These are phyloP conservation scores for Ascosphaera apis DNA, from an alignment of 2,329 filamentous ascomycete genomes.

Conservation along the genomic window DNA sequence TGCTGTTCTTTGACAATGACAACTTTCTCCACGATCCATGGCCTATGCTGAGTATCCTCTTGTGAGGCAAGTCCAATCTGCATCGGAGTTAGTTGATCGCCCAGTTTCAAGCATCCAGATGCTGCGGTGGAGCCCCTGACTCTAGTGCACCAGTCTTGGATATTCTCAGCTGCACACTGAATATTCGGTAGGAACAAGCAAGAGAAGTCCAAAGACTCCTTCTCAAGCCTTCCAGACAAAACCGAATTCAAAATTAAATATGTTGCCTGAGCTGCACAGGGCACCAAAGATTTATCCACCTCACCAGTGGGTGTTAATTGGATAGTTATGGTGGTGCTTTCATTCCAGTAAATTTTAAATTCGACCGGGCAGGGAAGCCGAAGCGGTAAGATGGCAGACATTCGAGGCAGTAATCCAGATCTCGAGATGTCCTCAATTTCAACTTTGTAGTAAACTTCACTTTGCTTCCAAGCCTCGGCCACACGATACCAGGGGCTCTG, in stretches of 20 bases:
- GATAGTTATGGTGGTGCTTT: constrained; percentile 7
- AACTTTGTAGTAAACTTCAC: constrained; percentile 6
- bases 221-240: constrained; percentile 6
- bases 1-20: constrained; percentile 5
- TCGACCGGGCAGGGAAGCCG: constrained; percentile 7
- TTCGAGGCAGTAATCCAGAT: constrained; percentile 3
- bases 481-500: constrained; percentile 18
- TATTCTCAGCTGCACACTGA: constrained; percentile 1
- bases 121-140: constrained; percentile 5
- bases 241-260: constrained; percentile 7
- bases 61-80: constrained; percentile 7
- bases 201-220: constrained; percentile 6
- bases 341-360: constrained; percentile 13
- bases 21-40: constrained; percentile 6
- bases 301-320: constrained; percentile 3
- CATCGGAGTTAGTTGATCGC: no score
- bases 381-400: constrained; percentile 9
- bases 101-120: no score
- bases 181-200: constrained; percentile 8
- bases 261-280: constrained; percentile 5
- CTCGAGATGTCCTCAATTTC: constrained; percentile 6
- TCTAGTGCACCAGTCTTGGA: constrained; percentile 7
- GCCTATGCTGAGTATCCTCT: constrained; percentile 4
- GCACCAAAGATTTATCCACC: constrained; percentile 2
- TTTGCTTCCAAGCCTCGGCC: constrained; percentile 10